These are phyloP conservation scores for Neurospora sp. DNA, from an alignment of 495 filamentous ascomycete species.

Conservation along the genomic window DNA sequence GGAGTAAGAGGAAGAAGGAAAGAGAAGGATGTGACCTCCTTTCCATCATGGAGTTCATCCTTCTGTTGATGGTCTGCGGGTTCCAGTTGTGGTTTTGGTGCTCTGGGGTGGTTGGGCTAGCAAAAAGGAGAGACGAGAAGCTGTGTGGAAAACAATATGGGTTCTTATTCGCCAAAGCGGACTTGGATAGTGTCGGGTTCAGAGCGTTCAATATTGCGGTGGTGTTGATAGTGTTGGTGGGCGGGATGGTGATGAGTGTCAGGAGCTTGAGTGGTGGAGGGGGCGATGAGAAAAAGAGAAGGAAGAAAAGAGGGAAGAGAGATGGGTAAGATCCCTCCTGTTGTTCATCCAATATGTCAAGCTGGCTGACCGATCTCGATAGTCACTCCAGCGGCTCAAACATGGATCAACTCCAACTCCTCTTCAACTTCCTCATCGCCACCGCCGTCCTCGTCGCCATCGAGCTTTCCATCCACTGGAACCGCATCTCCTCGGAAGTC, in stretches of 20 bases:
- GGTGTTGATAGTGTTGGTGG: conserved; percentile 9
- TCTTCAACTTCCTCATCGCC: conserved; percentile 19
- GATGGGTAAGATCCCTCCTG: background rate
- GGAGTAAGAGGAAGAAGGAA: background rate
- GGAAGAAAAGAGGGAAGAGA: conserved; percentile 3
- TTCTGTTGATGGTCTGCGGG: conserved; percentile 18
- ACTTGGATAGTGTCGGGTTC: conserved; percentile 11
- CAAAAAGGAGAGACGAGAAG: background rate
- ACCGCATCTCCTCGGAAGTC: conserved; percentile 14
- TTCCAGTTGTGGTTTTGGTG: conserved; percentile 35
- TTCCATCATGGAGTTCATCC: conserved; percentile 1
- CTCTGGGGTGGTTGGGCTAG: conserved; percentile 2
- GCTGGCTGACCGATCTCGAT: background rate
- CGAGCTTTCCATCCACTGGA: conserved; percentile 33
- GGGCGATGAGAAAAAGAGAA: background rate
- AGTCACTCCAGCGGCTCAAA: conserved; percentile 3
- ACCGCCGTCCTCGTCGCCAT: conserved; percentile 21
- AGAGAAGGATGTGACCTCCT: conserved; percentile 1
- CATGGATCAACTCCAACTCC: conserved; percentile 4
- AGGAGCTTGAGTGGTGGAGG: background rate
- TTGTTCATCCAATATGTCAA: background rate
- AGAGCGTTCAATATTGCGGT: conserved; percentile 16
- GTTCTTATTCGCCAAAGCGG: conserved; percentile 15
- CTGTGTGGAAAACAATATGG: conserved; percentile 11
- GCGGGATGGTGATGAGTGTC: conserved; percentile 4